Base-by-base conservation (phyloP, 768 basidiomycete species). In the Coprinopsis strossmayeri region DNA sequence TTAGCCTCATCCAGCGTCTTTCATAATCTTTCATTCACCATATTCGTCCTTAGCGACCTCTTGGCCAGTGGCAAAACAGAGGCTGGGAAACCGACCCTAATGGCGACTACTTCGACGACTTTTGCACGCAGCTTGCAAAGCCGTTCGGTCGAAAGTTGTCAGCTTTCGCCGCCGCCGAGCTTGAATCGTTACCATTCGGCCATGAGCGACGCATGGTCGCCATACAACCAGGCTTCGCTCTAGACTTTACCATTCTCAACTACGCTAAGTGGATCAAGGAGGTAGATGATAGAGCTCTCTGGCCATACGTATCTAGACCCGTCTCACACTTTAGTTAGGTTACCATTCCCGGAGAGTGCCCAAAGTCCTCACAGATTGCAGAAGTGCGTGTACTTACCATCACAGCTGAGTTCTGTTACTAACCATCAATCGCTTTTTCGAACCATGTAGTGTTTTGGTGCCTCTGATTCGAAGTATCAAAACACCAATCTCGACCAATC, bases 41-140 rank as follows among this genome's bases (percentile, higher is more conserved):
- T 35, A n/a, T 11, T 49, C 21, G 15, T 45, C 18, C 20, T 15
- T 24, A 89, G 77, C 59, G 54, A 35, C 85, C 88, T 2, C 69
- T 92, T 24, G 77, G 76, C 0, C 66, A 63, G 5, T 95, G 91
- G 88, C 94, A 97, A 68, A 73, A 70, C 0, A 86, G 85, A 64
- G 84, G 84, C 60, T 97, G 93, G 94, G 87, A 95, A 61, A 84
- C 87, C 0, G 65, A 66, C 11, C 77, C 85, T 40, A 76, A 73
- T 4, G 83, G 76, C 57, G 74, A 71, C 1, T 60, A 45, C 1
- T 91, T 89, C 53, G 81, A 87, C 44, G 66, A 79, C 27, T 91
- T 91, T 59, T 91, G 88, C 58, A 65, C 63, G 25, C 63, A 73
- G 0, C 60, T 91, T 48, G 71, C 64, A 54, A 72, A 71, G 51